These are phyloP conservation scores for Pascua guehoae DNA, from an alignment of 1,284 basidiomycete genomes.

Conservation along the genomic window DNA sequence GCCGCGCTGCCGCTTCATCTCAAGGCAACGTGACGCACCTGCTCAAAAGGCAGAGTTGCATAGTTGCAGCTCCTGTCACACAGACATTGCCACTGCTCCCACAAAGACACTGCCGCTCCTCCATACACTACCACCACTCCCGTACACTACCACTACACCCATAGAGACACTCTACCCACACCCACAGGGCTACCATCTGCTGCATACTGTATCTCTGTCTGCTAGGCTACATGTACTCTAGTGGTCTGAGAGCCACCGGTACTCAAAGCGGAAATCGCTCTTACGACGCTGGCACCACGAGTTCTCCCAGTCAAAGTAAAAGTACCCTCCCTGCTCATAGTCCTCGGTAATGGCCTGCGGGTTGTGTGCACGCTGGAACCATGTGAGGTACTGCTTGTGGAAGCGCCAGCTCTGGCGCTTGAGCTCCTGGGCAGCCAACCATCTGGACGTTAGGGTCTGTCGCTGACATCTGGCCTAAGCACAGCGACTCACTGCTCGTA, in stretches of 20 bases:
- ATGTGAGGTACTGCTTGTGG: conserved; percentile 98
- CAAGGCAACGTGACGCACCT: no score
- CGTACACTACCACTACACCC: no score
- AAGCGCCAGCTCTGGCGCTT: conserved; percentile 99
- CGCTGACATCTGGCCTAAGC: conserved; percentile 48
- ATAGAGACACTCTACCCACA: neutral
- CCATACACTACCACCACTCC: no score
- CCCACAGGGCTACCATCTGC: neutral
- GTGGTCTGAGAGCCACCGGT: conserved; percentile 84
- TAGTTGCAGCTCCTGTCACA: no score
- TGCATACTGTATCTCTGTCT: neutral
- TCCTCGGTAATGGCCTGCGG: conserved; percentile 99
- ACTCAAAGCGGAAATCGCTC: conserved; percentile 92
- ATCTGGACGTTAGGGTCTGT: conserved; percentile 38
- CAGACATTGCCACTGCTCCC: no score
- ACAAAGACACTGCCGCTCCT: no score
- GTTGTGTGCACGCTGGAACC: conserved; percentile 99
- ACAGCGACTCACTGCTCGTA: conserved; percentile 72
- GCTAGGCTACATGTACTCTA: conserved; percentile 34
- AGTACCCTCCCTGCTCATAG: conserved; percentile 97
- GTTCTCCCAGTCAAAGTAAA: conserved; percentile 96
- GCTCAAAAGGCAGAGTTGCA: no score
- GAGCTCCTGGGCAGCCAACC: conserved; percentile 92
- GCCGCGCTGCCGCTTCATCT: no score
- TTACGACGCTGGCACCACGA: conserved; percentile 98